Conservation (phyloP, 176 grass and related monocot species). For the Stipa capillata region DNA sequence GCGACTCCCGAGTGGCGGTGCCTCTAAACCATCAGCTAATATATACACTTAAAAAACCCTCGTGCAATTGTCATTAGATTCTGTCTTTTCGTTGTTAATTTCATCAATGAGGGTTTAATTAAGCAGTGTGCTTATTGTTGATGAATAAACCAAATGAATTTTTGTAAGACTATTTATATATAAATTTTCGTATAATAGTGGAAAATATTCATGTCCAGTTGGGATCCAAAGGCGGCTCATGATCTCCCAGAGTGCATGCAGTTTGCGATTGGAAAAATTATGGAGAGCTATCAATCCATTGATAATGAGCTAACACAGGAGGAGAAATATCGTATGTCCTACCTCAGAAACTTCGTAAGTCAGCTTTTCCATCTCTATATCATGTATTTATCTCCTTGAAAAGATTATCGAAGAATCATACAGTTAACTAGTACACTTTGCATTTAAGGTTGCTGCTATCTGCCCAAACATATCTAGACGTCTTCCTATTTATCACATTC, state of each 20-base stretch:
- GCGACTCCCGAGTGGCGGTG: too few relatives aligned
- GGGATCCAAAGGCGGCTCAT: not conserved
- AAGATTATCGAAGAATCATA: not conserved
- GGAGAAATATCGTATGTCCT: constrained; percentile 8
- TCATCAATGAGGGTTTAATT: not conserved
- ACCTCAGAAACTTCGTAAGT: not conserved
- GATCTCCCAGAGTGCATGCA: not conserved
- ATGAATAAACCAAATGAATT: too few relatives aligned
- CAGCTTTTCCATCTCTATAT: not conserved
- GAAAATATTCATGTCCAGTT: not conserved
- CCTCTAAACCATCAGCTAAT: too few relatives aligned
- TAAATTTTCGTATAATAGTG: not conserved
- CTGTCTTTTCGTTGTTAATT: not conserved
- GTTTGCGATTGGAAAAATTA: not conserved
- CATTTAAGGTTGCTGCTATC: not conserved
- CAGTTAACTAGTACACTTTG: not conserved
- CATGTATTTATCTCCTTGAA: not conserved
- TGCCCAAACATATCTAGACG: not conserved
- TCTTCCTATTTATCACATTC: not conserved
- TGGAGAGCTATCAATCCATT: not conserved
- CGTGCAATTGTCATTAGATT: not conserved
- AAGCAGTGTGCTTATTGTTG: too few relatives aligned
- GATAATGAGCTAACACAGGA: not conserved
- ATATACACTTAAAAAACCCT: not conserved
- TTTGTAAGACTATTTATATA: too few relatives aligned